Evolutionary conservation across 257 asterid species (phyloP).

Genomic region (Plectranthus barbatus): DNA sequence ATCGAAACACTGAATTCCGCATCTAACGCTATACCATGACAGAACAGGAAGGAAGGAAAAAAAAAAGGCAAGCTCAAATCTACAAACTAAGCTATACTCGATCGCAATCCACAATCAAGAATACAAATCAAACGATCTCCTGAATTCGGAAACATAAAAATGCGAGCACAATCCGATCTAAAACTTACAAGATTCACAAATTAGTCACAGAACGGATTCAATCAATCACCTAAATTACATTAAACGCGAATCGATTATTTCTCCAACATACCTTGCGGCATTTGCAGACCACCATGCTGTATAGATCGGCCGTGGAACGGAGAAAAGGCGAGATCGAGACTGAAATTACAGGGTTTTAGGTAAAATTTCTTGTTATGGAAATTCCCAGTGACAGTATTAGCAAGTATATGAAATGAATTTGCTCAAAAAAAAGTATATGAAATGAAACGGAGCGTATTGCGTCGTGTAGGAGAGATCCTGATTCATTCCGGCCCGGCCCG

Average conservation of each 20-base stretch:
- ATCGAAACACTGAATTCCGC: neutral
- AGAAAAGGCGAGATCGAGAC: conserved; percentile 9
- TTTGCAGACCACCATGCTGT: conserved; percentile 92
- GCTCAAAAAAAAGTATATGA: no score
- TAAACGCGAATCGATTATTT: neutral
- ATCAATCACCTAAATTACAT: neutral
- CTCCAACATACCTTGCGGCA: conserved; percentile 64
- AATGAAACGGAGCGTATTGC: neutral
- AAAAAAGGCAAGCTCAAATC: neutral
- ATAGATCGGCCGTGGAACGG: conserved; percentile 1
- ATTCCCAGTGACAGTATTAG: neutral
- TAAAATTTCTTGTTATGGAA: neutral
- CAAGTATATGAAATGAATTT: conserved; percentile 2
- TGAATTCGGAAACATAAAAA: neutral
- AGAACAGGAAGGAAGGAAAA: neutral
- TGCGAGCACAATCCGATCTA: conserved; percentile 33
- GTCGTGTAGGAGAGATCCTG: conserved; percentile 5
- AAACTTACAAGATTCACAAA: neutral
- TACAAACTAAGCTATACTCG: neutral
- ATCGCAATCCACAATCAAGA: neutral
- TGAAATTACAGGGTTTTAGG: conserved; percentile 14
- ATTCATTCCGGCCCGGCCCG: neutral
- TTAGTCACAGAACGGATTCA: neutral
- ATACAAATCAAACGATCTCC: neutral
- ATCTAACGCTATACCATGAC: neutral